phyloP scores from a whole-genome alignment of 2,329 filamentous ascomycete genomes.

The Leptographium galeiforme region DNA sequence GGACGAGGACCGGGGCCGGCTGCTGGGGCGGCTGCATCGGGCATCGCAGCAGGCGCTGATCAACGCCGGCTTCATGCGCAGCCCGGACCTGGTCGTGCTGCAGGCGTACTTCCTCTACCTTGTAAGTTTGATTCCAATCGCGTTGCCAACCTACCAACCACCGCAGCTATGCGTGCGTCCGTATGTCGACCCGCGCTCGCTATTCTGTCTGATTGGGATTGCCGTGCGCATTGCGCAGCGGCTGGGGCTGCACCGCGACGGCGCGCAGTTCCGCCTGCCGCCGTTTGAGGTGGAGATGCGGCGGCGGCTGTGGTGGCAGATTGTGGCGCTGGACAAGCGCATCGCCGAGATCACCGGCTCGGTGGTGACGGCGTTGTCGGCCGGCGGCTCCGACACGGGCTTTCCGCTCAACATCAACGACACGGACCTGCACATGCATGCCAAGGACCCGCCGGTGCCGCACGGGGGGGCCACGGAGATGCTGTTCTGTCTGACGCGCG shows the following conservation, averaged over 20 bases:
- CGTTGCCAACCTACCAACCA: slow-evolving; percentile 15
- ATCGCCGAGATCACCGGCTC: slow-evolving; percentile 53
- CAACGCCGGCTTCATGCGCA: slow-evolving; percentile 53
- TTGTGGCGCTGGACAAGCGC: slow-evolving; percentile 55
- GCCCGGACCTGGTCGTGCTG: slow-evolving; percentile 49
- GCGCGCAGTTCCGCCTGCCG: slow-evolving; percentile 32
- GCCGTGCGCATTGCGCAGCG: slow-evolving; percentile 55
- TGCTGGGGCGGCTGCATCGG: slow-evolving; percentile 39
- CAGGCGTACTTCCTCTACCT: slow-evolving; percentile 57
- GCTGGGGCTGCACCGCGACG: slow-evolving; percentile 55
- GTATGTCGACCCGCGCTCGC: slow-evolving; percentile 44
- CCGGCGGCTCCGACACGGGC: slow-evolving; percentile 38
- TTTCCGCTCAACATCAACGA: slow-evolving; percentile 50
- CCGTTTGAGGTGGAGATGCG: slow-evolving; percentile 56
- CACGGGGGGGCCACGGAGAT: slow-evolving; percentile 44
- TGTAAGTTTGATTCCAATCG: slow-evolving; percentile 26
- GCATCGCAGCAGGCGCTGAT: slow-evolving; percentile 52
- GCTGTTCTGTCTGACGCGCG: slow-evolving; percentile 42
- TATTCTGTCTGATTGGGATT: slow-evolving; percentile 50
- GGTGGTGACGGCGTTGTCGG: slow-evolving; percentile 39
- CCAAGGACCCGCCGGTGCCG: slow-evolving; percentile 37
- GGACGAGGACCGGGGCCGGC: slow-evolving; percentile 34
- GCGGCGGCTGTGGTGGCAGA: slow-evolving; percentile 61
- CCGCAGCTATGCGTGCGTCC: slow-evolving; percentile 40
- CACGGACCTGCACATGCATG: slow-evolving; percentile 41